phyloP scores from a whole-genome alignment of 2,329 filamentous ascomycete species.

The Ophiostoma piceae region DNA sequence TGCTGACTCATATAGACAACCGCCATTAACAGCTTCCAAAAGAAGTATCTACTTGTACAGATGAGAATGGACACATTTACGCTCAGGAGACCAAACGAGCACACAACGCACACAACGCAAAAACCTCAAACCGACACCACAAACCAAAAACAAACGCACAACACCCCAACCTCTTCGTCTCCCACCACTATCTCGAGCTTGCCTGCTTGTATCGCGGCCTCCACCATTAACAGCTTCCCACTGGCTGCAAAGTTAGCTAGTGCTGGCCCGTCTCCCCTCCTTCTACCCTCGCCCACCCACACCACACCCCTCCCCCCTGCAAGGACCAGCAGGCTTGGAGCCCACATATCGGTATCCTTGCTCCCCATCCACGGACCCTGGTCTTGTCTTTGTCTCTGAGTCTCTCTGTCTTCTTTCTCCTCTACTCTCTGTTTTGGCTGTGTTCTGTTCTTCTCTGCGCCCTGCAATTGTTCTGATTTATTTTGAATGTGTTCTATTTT shows the following conservation, averaged over 20 bases:
- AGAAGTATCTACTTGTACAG: background rate
- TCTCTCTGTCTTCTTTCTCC: conserved; percentile 12
- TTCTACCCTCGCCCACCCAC: conserved; percentile 17
- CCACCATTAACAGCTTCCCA: conserved; percentile 1
- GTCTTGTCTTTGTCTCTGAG: conserved; percentile 22
- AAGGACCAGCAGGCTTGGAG: conserved; percentile 19
- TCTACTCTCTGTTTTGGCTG: background rate
- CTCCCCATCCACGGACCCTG: conserved; percentile 20
- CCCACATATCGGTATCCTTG: conserved; percentile 19
- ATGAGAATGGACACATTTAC: background rate
- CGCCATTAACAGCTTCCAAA: background rate
- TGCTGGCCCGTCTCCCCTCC: conserved; percentile 21
- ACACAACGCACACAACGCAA: background rate
- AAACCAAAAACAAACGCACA: background rate
- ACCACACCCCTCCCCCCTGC: conserved; percentile 23
- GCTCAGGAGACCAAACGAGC: background rate
- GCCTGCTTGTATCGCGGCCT: conserved; percentile 15
- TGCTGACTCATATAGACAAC: background rate
- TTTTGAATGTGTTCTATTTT: background rate
- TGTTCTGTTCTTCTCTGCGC: background rate
- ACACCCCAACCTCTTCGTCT: conserved; percentile 20
- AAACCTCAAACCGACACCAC: background rate
- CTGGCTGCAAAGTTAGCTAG: conserved; percentile 15
- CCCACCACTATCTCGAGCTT: background rate
- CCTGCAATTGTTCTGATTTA: background rate